Base-by-base conservation (phyloP, 1,139 yeast species). In the Diutina neorugosa region DNA sequence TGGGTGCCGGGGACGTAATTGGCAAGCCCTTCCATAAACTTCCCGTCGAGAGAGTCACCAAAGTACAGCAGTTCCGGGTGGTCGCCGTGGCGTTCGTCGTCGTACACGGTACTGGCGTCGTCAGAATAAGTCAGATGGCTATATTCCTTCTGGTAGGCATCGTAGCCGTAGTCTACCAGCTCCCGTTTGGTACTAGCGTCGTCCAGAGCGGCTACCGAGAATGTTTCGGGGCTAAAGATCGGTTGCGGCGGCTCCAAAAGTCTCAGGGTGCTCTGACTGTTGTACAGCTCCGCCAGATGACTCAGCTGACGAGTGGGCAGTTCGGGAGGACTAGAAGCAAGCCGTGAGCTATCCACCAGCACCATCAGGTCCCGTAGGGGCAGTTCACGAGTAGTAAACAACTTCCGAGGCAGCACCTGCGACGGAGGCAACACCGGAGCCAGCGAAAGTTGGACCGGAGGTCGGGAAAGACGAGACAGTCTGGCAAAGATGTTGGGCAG, bases 241-340 rank as follows among this genome's bases (percentile, higher is more conserved):
- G 87, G 87, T 57, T 79, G 78, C 8, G 86, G 86, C 1, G 82
- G 82, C 42, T 80, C 82, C 51, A 82, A 65, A 50, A 81, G 74
- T 53, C 83, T 65, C 53, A 42, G n/a, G 3, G 42, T 34, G 7
- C 27, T 19, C 23, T 14, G 43, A 14, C 27, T 20, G 14, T 23
- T 25, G 20, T 34, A 42, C 20, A n/a, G 16, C 14, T 12, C 25
- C 20, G 16, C 16, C 51, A 37, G 51, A 7, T 21, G 43, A 44
- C 51, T 20, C 19, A 37, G 27, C 21, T 12, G 42, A 9, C 31
- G 25, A 16, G 43, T 48, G 19, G 51, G 25, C 42, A 37, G 43
- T 2, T 16, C 12, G 25, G 27, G 12, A 0, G 77, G 78, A 53
- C 80, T 74, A 55, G 68, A 65, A 3, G 68, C 62, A 19, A 77